These are phyloP conservation scores for Chlamydomonas schloesseri DNA, from an alignment of 139 green algal species.

Conservation along the genomic window DNA sequence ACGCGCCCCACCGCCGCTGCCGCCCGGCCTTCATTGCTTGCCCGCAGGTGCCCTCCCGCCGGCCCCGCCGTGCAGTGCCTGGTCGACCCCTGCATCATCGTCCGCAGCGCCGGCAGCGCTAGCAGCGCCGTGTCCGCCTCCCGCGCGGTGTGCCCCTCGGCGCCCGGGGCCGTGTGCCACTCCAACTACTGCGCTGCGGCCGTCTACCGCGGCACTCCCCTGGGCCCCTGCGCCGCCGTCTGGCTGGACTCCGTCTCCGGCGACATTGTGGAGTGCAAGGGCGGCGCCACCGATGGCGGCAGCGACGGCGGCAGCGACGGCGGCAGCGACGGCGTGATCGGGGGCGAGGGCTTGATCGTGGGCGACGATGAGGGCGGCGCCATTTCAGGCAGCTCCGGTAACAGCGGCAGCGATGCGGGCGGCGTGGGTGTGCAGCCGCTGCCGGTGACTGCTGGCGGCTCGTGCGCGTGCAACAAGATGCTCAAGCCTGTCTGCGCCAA, in stretches of 20 bases:
- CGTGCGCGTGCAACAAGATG: neutral
- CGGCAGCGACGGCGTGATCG: too few species aligned
- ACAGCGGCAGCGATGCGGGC: too few species aligned
- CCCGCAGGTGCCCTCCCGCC: too few species aligned
- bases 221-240: constrained; percentile 8
- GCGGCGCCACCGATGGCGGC: too few species aligned
- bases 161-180: neutral
- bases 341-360: too few species aligned
- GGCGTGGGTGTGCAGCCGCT: too few species aligned
- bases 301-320: too few species aligned
- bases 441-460: too few species aligned
- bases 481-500: constrained; percentile 26
- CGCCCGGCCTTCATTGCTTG: too few species aligned
- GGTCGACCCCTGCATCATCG: neutral
- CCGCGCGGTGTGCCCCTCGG: neutral
- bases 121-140: neutral
- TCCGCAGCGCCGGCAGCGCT: neutral
- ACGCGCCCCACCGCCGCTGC: too few species aligned
- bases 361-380: too few species aligned
- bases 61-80: neutral
- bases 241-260: neutral
- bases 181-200: neutral
- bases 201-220: neutral
- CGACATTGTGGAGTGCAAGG: neutral
- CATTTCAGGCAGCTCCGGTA: too few species aligned